Evolutionary conservation across 1,284 basidiomycete species (phyloP), one percentile per base, ranked within the genome.

Genomic region (Malassezia caprae): DNA sequence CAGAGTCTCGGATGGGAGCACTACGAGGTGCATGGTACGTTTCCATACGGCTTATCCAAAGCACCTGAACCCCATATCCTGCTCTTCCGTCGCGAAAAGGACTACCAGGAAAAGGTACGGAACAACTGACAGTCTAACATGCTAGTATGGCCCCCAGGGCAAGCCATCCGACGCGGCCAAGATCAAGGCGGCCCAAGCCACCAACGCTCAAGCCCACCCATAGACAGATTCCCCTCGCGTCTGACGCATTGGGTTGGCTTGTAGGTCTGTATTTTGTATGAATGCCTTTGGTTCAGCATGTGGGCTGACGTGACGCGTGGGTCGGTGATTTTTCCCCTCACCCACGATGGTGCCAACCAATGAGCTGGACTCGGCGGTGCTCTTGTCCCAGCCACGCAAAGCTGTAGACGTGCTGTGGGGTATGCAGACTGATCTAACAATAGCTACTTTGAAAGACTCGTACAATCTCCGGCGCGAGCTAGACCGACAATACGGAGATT

Each of bases 1-100:
- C 91, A 96, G 76, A 90, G 88, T 76, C 78, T 93, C 46, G 91
- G 91, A 10, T 96, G 91, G 91, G 87, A 90, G 73, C 90, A 96
- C 70, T 96, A 94, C 68, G 91, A 93, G 78, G 88, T 94, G 34
- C 91, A 94, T 73, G 87, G 89, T 90, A 67, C 69, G 84, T 76
- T n/a, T 21, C 15, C 12, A 8, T 30, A 19, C 10, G 17, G n/a
- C 54, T 47, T n/a, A 32, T 32, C 37, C 23, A 4, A 56, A 61
- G 63, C 66, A 11, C 66, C 63, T 83, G 78, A 82, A 83, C 72
- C 72, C 13, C 72, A 74, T 51, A 74, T 74, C 39, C 54, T 74
- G 41, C 76, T 79, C n/a, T 79, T 79, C 64, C 68, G 78, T 50
- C 71, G 78, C 34, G 75, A 78, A 59, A 74, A 77, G 56, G 78